phyloP scores from a whole-genome alignment of 2,329 filamentous ascomycete species.

The Colletotrichum tanaceti region DNA sequence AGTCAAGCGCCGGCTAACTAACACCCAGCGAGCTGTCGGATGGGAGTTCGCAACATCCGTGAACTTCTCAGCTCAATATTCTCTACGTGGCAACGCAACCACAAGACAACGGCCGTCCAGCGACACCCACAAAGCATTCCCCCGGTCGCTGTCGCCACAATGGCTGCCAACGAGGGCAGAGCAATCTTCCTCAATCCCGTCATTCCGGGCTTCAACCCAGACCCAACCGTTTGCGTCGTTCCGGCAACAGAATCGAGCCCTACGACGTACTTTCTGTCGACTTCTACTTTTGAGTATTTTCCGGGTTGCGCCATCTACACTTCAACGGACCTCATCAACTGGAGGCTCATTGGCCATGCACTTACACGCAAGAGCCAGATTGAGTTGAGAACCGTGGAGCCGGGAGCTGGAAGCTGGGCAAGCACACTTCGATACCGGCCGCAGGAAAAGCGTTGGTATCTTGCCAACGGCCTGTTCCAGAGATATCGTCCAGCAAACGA shows the following conservation, averaged over 20 bases:
- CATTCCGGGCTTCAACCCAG: slow-evolving; percentile 70
- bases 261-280: slow-evolving; percentile 66
- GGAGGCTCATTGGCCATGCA: slow-evolving; percentile 64
- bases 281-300: slow-evolving; percentile 72
- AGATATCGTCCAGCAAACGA: slow-evolving; percentile 52
- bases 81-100: no score
- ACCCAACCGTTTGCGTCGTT: slow-evolving; percentile 62
- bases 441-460: slow-evolving; percentile 56
- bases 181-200: slow-evolving; percentile 62
- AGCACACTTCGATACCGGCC: slow-evolving; percentile 59
- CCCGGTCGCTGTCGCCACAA: background rate
- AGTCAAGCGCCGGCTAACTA: slow-evolving; percentile 1
- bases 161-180: slow-evolving; percentile 2
- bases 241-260: slow-evolving; percentile 46
- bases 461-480: slow-evolving; percentile 59
- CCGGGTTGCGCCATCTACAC: slow-evolving; percentile 71
- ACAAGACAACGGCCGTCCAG: background rate
- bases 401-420: slow-evolving; percentile 62
- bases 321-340: slow-evolving; percentile 63
- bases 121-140: background rate
- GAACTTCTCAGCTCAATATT: background rate
- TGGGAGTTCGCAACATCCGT: background rate
- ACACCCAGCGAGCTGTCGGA: background rate
- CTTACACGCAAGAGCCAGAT: slow-evolving; percentile 63
- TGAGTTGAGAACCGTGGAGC: slow-evolving; percentile 63